Evolutionary conservation across 768 basidiomycete genomes (phyloP).

Genomic region (Psilocybe tampanensis): DNA sequence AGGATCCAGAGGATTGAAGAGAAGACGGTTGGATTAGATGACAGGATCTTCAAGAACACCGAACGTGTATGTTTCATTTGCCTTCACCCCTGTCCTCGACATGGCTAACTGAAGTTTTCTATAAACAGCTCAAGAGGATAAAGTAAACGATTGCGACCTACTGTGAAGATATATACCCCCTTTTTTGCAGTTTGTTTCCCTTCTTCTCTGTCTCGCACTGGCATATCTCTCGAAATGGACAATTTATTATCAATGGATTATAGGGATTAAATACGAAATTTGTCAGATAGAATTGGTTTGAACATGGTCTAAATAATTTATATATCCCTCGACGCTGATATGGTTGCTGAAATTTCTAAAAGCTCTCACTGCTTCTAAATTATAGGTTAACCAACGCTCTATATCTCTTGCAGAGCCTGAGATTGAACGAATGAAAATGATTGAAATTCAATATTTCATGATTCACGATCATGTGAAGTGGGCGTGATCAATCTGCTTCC

Average conservation of each 20-base stretch:
- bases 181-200: background rate
- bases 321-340: no score
- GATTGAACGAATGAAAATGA: no score
- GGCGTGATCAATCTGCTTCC: background rate
- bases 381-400: no score
- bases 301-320: no score
- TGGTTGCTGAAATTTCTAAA: no score
- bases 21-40: slow-evolving; percentile 79
- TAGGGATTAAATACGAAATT: background rate
- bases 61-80: slow-evolving; percentile 56
- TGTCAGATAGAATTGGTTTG: background rate
- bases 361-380: no score
- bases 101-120: slow-evolving; percentile 12
- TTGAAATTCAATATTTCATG: background rate
- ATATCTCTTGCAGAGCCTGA: no score
- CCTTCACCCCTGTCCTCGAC: background rate
- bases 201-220: no score
- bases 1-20: slow-evolving; percentile 76
- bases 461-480: background rate
- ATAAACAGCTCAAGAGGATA: slow-evolving; percentile 59
- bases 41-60: slow-evolving; percentile 79
- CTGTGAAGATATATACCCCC: background rate
- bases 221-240: background rate
- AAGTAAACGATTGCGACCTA: slow-evolving; percentile 35
- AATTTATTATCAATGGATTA: background rate